These are phyloP conservation scores for Xylaria sp. DNA, from an alignment of 495 filamentous ascomycete genomes.

Conservation along the genomic window DNA sequence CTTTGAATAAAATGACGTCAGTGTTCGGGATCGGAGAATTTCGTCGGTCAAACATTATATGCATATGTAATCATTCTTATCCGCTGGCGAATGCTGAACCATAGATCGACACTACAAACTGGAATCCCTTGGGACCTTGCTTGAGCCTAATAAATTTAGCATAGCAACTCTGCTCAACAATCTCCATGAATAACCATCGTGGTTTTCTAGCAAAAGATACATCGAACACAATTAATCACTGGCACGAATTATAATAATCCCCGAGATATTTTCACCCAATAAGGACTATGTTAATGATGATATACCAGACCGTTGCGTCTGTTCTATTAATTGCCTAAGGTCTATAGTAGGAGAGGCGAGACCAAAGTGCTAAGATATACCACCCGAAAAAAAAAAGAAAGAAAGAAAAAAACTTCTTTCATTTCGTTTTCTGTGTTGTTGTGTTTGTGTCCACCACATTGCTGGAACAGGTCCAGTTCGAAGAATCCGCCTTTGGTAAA, in stretches of 20 bases:
- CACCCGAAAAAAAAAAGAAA: slow-evolving; percentile 31
- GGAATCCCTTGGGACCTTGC: neutral
- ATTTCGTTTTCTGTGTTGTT: slow-evolving; percentile 25
- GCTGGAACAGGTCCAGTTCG: neutral
- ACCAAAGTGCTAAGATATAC: slow-evolving; percentile 34
- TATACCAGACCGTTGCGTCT: slow-evolving; percentile 40
- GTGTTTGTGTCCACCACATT: slow-evolving; percentile 10
- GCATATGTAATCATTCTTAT: neutral
- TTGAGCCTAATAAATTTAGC: neutral
- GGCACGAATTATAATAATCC: neutral
- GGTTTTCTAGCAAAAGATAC: neutral
- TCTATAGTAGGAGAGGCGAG: slow-evolving; percentile 18
- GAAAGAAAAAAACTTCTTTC: slow-evolving; percentile 26
- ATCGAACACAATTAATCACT: neutral
- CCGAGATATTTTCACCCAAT: neutral
- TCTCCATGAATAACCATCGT: neutral
- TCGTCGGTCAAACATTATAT: neutral
- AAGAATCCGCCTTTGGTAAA: neutral
- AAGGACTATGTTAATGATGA: slow-evolving; percentile 26
- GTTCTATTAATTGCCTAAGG: slow-evolving; percentile 34
- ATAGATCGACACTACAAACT: neutral
- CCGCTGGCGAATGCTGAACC: neutral
- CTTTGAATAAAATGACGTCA: slow-evolving; percentile 5
- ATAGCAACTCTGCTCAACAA: neutral
- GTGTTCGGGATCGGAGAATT: neutral